Evolutionary conservation across 306 rosid species (phyloP), one percentile per base, ranked within the genome.

Genomic region (Rosa persica): DNA sequence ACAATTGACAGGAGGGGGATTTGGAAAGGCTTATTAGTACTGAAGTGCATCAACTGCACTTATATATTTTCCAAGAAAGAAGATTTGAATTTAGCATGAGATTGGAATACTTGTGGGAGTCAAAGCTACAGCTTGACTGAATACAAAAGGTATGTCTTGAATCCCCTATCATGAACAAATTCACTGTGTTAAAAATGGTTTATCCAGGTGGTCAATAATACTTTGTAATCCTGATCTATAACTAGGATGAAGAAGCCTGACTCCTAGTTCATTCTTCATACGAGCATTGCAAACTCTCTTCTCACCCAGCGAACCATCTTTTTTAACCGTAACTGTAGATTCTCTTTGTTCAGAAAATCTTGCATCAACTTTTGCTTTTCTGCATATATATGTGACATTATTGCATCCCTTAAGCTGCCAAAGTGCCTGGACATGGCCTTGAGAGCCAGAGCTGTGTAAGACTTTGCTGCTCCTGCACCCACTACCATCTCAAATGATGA

Each of bases 341-440:
- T 76, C 84, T 7, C 49, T 62, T 39, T 51, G 70, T 69, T 81
- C 81, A 7, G 36, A 51, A 9, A 51, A 82, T 87, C 93, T 51
- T 86, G 93, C 49, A 82, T 62, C 19, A 88, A 81, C 78, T 86
- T 90, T 60, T 87, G 85, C 75, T 85, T 87, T 79, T 86, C 93
- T 25, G 70, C 47, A 62, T 87, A 86, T 74, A 92, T 90, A 36
- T 86, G 91, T 20, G 86, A 78, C 65, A 86, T 27, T 85, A 90
- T 86, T 52, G 88, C 89, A 79, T 86, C 90, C 70, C 92, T 92
- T 44, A 92, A 84, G 88, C 88, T 87, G 78, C 90, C 85, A 73
- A 93, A 93, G 83, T 93, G 95, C 84, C 88, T 86, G 25, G 95
- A 89, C 95, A 92, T 92, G 79, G 97, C 97, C 30, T 90, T 88